These are phyloP conservation scores for Leptomonas seymouri DNA, from an alignment of 208 protist species.

Conservation along the genomic window DNA sequence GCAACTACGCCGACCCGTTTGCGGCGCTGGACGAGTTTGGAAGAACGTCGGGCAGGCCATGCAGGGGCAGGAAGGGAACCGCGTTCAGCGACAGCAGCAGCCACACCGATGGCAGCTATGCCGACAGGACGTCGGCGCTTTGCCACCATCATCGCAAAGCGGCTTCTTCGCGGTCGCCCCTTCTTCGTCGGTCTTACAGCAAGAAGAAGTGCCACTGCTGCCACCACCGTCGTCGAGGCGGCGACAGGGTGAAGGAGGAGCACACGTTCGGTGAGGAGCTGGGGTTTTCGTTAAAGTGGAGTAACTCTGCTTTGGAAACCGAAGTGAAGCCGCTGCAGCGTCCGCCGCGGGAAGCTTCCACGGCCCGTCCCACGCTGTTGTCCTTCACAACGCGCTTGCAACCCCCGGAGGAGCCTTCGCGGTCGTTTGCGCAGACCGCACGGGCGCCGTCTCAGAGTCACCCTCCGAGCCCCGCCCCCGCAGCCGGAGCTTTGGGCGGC, in stretches of 20 bases:
- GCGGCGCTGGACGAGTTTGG: constrained; percentile 8
- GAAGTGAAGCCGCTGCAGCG: constrained; percentile 4
- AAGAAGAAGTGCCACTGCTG: constrained; percentile 27
- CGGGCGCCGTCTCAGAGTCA: neutral
- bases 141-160: neutral
- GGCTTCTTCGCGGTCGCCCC: constrained; percentile 1
- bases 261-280: neutral
- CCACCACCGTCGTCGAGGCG: neutral
- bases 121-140: neutral
- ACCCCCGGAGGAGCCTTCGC: constrained; percentile 40
- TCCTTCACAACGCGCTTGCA: constrained; percentile 22
- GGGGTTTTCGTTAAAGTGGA: constrained; percentile 6
- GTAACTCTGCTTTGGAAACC: neutral
- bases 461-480: neutral
- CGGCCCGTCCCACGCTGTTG: constrained; percentile 17
- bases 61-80: too few species aligned
- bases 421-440: constrained; percentile 11
- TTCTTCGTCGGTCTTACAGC: neutral
- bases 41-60: neutral
- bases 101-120: neutral
- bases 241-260: neutral
- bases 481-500: neutral
- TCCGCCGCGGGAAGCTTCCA: neutral
- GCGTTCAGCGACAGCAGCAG: neutral
- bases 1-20: constrained; percentile 23